Evolutionary conservation across 192 early-diverging fungal genomes (phyloP), one percentile per base, ranked within the genome.

Genomic region (Piromyces finnis): DNA sequence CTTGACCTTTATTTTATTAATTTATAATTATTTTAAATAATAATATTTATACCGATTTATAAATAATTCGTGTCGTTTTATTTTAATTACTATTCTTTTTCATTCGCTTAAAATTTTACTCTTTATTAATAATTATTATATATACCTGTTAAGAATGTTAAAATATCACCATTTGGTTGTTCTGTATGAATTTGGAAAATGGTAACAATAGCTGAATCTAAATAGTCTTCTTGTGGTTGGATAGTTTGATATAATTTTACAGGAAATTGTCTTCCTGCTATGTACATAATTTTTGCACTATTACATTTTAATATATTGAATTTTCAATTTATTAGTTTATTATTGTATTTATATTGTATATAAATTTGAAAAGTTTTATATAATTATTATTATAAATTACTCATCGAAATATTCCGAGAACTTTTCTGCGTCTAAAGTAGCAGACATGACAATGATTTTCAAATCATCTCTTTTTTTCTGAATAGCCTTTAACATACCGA

Each of bases 371-470:
- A n/a, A n/a, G n/a, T n/a, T n/a, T n/a, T n/a, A n/a, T n/a, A n/a
- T n/a, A n/a, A n/a, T n/a, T n/a, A n/a, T n/a, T n/a, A n/a, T n/a
- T n/a, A n/a, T n/a, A n/a, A n/a, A 87, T 80, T 86, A 93, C 90
- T 85, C 80, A 84, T 94, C 89, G 86, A 98, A 99, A 85, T 95
- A 99, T 51, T 88, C 89, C 0, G 93, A 90, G 82, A 99, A 99
- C 78, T 91, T 90, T 79, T 95, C 93, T 14, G 98, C 95, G 82
- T 99, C 94, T 78, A 99, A 84, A 0, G 98, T 99, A 7, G 98
- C 98, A 79, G 91, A 93, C 96, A 98, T 99, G 68, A 99, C 90
- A 27, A 99, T 89, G 14, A 98, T 90, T 87, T 94, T 97, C 18
- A 99, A 87, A 78, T 92, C 91, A 22, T 26, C 15, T 22, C 35